Percentiles rank a stretch among this genome's conserved stretches.
phyloP scores from a whole-genome alignment of 2,329 filamentous ascomycete species.

The Chrysosporium keratinophilum region DNA sequence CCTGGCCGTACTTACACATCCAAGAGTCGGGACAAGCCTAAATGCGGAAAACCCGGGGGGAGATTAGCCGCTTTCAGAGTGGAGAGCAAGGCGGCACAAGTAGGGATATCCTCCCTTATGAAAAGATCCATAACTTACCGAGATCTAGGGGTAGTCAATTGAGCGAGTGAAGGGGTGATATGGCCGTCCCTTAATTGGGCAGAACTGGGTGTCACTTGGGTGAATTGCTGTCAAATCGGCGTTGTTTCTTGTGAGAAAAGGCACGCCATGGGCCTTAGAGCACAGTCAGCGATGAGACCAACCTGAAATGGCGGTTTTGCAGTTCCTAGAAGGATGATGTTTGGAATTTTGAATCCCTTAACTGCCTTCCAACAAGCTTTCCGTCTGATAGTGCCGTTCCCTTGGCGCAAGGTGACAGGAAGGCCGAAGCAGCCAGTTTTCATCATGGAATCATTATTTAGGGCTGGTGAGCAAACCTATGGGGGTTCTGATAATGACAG shows the following conservation, averaged over 20 bases:
- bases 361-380: neutral
- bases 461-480: neutral
- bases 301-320: neutral
- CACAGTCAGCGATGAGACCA: neutral
- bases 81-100: neutral
- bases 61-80: constrained; percentile 5
- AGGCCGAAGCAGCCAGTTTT: neutral
- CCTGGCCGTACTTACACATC: constrained; percentile 2
- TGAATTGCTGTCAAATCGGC: neutral
- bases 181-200: constrained; percentile 1
- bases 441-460: neutral
- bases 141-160: neutral
- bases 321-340: neutral
- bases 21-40: neutral
- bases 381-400: neutral
- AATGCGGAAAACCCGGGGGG: neutral
- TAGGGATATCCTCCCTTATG: neutral
- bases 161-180: neutral
- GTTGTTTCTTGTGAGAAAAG: neutral
- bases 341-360: neutral
- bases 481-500: neutral
- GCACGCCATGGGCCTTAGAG: neutral
- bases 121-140: constrained; percentile 1
- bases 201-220: neutral
- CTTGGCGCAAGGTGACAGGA: neutral